A percentile compares a stretch with the other conserved stretches of the same genome.
Conservation (phyloP, 2,329 filamentous ascomycete species). For the Penicillium sp. region DNA sequence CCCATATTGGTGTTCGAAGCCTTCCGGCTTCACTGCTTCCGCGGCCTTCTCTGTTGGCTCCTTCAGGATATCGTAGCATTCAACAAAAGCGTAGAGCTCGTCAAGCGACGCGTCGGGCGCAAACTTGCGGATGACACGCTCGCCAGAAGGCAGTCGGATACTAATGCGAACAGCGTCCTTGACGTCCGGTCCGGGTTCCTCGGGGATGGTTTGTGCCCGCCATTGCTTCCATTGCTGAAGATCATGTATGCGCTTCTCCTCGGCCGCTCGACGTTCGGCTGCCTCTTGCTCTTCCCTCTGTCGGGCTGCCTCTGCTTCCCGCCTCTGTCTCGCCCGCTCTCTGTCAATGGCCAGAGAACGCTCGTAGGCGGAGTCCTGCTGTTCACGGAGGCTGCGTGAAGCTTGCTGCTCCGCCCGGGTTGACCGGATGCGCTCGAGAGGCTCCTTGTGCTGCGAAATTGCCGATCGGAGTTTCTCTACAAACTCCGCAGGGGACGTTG, state of each 20-base stretch:
- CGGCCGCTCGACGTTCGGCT: slow-evolving; percentile 54
- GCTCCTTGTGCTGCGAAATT: slow-evolving; percentile 65
- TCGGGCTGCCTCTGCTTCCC: slow-evolving; percentile 60
- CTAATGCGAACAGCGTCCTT: slow-evolving; percentile 64
- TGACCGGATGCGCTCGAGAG: slow-evolving; percentile 64
- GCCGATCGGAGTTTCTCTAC: slow-evolving; percentile 64
- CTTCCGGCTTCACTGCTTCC: slow-evolving; percentile 52
- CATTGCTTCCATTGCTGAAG: slow-evolving; percentile 69
- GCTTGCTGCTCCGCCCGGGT: slow-evolving; percentile 72
- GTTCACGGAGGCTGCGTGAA: slow-evolving; percentile 67
- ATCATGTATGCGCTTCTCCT: slow-evolving; percentile 49
- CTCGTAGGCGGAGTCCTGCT: slow-evolving; percentile 92
- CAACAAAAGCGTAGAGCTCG: slow-evolving; percentile 90
- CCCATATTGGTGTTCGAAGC: slow-evolving; percentile 70
- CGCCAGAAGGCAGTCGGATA: slow-evolving; percentile 55
- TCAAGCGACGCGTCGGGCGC: slow-evolving; percentile 60
- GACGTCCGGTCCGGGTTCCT: slow-evolving; percentile 57
- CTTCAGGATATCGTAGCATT: slow-evolving; percentile 66
- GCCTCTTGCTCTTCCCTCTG: slow-evolving; percentile 58
- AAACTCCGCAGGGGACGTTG: too few relatives aligned
- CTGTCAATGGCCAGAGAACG: slow-evolving; percentile 78
- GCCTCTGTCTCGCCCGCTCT: slow-evolving; percentile 66
- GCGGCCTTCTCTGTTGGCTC: slow-evolving; percentile 33
- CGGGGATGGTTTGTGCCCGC: slow-evolving; percentile 58
- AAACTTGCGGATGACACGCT: slow-evolving; percentile 71